phyloP scores from a whole-genome alignment of 164 flowering plant species.

The Aristolochia fimbriata region DNA sequence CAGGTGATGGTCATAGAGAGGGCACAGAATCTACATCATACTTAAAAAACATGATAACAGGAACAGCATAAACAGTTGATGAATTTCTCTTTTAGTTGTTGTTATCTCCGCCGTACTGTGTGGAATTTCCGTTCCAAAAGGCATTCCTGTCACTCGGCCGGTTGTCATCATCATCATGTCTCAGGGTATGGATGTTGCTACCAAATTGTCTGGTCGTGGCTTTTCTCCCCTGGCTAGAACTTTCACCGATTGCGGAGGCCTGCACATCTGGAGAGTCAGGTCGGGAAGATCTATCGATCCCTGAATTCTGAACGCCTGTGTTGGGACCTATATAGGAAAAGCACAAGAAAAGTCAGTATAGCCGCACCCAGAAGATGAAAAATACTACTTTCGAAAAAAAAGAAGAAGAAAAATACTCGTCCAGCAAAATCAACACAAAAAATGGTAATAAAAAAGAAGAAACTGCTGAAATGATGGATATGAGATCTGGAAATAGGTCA shows the following conservation, averaged over 20 bases:
- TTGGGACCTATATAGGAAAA: conserved; percentile 31
- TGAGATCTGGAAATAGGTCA: background rate
- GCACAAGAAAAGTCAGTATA: background rate
- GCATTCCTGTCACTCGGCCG: conserved; percentile 43
- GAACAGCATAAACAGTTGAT: background rate
- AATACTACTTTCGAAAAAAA: too few species aligned
- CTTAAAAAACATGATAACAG: too few species aligned
- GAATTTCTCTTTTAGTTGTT: conserved; percentile 2
- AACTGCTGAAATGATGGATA: background rate
- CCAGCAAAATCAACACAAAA: background rate
- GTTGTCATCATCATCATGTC: conserved; percentile 56
- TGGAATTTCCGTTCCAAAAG: conserved; percentile 92
- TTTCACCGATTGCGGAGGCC: conserved; percentile 7
- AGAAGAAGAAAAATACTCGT: background rate
- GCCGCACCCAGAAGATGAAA: background rate
- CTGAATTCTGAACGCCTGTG: conserved; percentile 24
- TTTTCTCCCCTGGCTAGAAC: conserved; percentile 25
- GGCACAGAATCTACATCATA: too few species aligned
- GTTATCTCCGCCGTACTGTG: conserved; percentile 62
- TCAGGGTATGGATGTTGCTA: conserved; percentile 69
- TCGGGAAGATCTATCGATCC: conserved; percentile 13
- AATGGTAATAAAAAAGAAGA: too few species aligned
- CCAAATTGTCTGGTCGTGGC: conserved; percentile 33
- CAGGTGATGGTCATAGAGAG: too few species aligned
- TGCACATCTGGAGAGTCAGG: conserved; percentile 7